phyloP scores from a whole-genome alignment of 2,329 filamentous ascomycete species.

The Albifimbria verrucaria region DNA sequence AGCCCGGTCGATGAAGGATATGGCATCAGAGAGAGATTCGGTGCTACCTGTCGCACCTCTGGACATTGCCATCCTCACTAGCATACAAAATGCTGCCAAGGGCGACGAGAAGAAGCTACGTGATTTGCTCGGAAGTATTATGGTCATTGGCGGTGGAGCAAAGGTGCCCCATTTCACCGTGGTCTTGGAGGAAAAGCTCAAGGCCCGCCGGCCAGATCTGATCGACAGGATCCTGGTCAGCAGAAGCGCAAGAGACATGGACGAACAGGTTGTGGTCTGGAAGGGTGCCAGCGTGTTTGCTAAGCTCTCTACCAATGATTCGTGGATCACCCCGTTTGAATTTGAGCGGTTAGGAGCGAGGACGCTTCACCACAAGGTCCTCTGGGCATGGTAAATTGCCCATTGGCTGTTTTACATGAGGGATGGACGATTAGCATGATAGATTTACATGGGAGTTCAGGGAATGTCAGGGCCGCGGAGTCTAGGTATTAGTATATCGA shows the following conservation, averaged over 20 bases:
- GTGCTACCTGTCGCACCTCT: slow-evolving; percentile 80
- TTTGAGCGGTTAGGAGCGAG: slow-evolving; percentile 83
- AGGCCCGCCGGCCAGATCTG: slow-evolving; percentile 60
- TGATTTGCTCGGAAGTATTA: slow-evolving; percentile 85
- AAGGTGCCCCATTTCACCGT: slow-evolving; percentile 77
- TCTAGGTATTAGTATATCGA: neutral
- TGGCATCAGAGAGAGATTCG: slow-evolving; percentile 71
- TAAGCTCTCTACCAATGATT: slow-evolving; percentile 87
- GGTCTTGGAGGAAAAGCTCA: slow-evolving; percentile 79
- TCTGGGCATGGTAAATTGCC: slow-evolving; percentile 53
- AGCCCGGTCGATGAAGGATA: slow-evolving; percentile 45
- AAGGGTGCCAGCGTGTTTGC: slow-evolving; percentile 97
- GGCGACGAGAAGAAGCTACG: slow-evolving; percentile 90
- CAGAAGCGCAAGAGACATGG: slow-evolving; percentile 82
- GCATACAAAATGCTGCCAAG: slow-evolving; percentile 80
- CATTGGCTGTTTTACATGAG: neutral
- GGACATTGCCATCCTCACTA: slow-evolving; percentile 85
- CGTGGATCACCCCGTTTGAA: slow-evolving; percentile 85
- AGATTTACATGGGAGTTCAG: neutral
- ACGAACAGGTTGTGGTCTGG: slow-evolving; percentile 96
- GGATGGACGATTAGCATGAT: neutral
- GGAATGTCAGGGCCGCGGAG: neutral
- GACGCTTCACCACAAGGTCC: slow-evolving; percentile 78
- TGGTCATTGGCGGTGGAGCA: slow-evolving; percentile 83
- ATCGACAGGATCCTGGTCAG: slow-evolving; percentile 60